Evolutionary conservation across 768 basidiomycete genomes (phyloP).

Genomic region (Naganishia kalamii): DNA sequence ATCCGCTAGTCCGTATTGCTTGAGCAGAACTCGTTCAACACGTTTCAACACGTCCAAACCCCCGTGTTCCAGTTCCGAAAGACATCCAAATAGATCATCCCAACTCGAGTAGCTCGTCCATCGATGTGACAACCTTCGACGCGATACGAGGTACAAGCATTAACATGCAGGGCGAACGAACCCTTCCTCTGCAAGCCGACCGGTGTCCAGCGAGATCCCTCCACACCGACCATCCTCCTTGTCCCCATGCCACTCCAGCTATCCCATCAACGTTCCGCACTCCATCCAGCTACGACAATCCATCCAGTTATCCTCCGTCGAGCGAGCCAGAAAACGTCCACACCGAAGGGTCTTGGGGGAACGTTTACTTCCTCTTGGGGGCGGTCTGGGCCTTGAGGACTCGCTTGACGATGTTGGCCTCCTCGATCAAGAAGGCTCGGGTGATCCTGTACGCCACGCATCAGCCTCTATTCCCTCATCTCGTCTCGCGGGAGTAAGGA

Average conservation of each 20-base stretch:
- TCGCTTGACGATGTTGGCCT: conserved; percentile 99
- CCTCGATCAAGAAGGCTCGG: conserved; percentile 96
- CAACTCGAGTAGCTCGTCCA: neutral
- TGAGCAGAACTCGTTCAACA: too few species aligned
- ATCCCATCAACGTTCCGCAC: neutral
- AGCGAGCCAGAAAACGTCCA: neutral
- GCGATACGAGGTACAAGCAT: neutral
- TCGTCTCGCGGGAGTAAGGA: conserved; percentile 18
- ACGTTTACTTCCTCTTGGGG: conserved; percentile 35
- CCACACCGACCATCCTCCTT: neutral
- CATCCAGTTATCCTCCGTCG: conserved; percentile 1
- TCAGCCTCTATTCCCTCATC: neutral
- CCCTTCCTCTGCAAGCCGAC: neutral
- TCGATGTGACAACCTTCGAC: neutral
- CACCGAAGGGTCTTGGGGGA: neutral
- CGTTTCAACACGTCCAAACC: too few species aligned
- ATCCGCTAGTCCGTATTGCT: too few species aligned
- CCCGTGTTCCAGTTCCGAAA: too few species aligned
- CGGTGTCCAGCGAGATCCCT: too few species aligned
- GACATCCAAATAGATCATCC: conserved; percentile 13
- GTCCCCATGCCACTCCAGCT: neutral
- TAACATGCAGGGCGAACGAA: neutral
- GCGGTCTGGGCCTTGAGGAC: conserved; percentile 83
- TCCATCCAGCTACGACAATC: neutral
- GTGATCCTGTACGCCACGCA: conserved; percentile 62